phyloP scores from a whole-genome alignment of 768 basidiomycete species.

The Roridomyces roridus region DNA sequence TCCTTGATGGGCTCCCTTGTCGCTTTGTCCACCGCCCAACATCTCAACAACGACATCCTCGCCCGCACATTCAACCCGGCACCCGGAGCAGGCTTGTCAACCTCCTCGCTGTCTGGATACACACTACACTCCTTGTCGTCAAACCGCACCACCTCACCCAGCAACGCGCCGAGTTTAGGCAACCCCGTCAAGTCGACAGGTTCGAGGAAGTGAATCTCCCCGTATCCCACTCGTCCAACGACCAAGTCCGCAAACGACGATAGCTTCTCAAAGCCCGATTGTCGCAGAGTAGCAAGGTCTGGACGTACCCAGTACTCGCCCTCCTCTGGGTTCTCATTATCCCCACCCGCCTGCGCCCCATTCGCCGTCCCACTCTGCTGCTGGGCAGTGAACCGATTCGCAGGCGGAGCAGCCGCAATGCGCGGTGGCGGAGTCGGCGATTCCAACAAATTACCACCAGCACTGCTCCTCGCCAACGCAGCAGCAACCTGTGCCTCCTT shows the following conservation, averaged over 20 bases:
- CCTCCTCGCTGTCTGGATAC: conserved; percentile 89
- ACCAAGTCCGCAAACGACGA: conserved; percentile 76
- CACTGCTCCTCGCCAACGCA: conserved; percentile 22
- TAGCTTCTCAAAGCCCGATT: conserved; percentile 75
- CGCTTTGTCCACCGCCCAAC: conserved; percentile 92
- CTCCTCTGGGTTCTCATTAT: conserved; percentile 62
- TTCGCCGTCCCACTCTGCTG: conserved; percentile 34
- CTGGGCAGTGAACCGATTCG: conserved; percentile 45
- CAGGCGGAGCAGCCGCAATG: conserved; percentile 26
- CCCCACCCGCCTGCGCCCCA: conserved; percentile 28
- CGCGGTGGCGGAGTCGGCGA: conserved; percentile 45
- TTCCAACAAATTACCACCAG: conserved; percentile 21
- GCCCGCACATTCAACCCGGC: conserved; percentile 91
- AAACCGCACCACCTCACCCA: conserved; percentile 89
- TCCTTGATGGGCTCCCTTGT: conserved; percentile 92
- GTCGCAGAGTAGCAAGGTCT: conserved; percentile 72
- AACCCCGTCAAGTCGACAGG: conserved; percentile 88
- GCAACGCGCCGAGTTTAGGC: conserved; percentile 76
- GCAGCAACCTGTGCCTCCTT: conserved; percentile 54
- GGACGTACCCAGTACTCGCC: conserved; percentile 96
- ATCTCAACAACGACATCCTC: conserved; percentile 73
- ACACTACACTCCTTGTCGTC: conserved; percentile 92
- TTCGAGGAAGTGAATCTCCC: conserved; percentile 83
- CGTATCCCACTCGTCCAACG: conserved; percentile 92
- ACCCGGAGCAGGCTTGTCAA: conserved; percentile 83